Evolutionary conservation across 768 basidiomycete genomes (phyloP), one percentile per base, ranked within the genome.

Genomic region (Mycena filopes): DNA sequence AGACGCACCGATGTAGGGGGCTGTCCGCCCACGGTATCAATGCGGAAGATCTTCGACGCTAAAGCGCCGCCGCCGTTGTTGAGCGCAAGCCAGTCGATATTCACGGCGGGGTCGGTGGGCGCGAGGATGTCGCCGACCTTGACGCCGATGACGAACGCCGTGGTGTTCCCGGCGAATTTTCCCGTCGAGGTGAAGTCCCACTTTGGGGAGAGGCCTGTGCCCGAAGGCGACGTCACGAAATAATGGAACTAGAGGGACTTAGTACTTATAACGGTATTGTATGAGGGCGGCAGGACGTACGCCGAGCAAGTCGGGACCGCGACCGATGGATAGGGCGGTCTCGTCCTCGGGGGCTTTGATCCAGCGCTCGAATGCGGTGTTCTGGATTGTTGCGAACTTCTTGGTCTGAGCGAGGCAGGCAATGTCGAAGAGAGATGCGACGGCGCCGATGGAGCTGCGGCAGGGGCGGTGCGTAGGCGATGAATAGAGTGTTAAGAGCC

Each of bases 341-440:
- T 69, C 11, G n/a, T 13, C 36, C n/a, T 40, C 31, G 28, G 66
- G 60, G 9, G 70, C 62, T 9, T 45, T 20, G 25, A 73, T 56
- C 81, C 81, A 81, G 3, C 68, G 20, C 8, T 60, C 49, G 56
- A 76, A 85, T 1, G 64, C 62, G 1, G 66, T 54, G 11, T 71
- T 68, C 26, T 51, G 60, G 16, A 61, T 36, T 2, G 41, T 25
- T 2, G 51, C 42, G 25, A 61, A 61, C 2, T 46, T 12, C 6
- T 25, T 15, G 4, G 29, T 72, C 20, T 66, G 55, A 29, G 78
- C 79, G 40, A 87, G 67, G 75, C 87, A 87, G 8, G 85, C 84
- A 33, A 83, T 74, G 71, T 89, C 88, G 73, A 84, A 85, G 13
- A 89, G 76, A 59, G 85, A 81, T 4, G 81, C 82, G n/a, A 83